These are phyloP conservation scores for Suillus luteus DNA, from an alignment of 768 basidiomycete species.

Conservation along the genomic window DNA sequence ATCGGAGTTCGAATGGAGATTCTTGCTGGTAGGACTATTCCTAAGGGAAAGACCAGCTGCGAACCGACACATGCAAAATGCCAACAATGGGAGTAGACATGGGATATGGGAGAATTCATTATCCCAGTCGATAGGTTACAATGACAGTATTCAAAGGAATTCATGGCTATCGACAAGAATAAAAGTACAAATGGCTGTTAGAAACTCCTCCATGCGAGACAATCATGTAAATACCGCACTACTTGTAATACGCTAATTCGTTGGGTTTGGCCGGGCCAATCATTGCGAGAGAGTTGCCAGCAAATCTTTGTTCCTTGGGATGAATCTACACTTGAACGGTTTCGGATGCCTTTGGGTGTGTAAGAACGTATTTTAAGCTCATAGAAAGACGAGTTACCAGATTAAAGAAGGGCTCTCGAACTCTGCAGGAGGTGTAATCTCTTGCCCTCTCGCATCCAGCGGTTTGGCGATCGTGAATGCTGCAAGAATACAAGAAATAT, in stretches of 20 bases:
- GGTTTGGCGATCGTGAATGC: conserved; percentile 41
- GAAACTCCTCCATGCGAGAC: background rate
- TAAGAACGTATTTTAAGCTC: background rate
- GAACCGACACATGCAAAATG: background rate
- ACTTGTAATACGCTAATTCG: background rate
- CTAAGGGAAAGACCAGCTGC: background rate
- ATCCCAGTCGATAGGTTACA: background rate
- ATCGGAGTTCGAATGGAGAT: too few species aligned
- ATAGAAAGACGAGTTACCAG: background rate
- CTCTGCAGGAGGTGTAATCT: conserved; percentile 2
- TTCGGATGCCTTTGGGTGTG: background rate
- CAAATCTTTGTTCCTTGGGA: conserved; percentile 1
- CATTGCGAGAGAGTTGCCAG: background rate
- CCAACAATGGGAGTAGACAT: background rate
- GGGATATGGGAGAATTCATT: background rate
- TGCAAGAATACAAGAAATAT: conserved; percentile 38
- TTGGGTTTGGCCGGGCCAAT: background rate
- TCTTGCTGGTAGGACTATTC: too few species aligned
- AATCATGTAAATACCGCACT: background rate
- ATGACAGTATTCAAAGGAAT: background rate
- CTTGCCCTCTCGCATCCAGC: conserved; percentile 20
- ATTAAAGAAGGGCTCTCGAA: background rate
- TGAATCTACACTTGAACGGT: conserved; percentile 6
- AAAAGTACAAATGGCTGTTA: background rate
- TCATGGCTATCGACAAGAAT: background rate